phyloP scores from a whole-genome alignment of 1,284 basidiomycete species.

The Flammula alnicola region DNA sequence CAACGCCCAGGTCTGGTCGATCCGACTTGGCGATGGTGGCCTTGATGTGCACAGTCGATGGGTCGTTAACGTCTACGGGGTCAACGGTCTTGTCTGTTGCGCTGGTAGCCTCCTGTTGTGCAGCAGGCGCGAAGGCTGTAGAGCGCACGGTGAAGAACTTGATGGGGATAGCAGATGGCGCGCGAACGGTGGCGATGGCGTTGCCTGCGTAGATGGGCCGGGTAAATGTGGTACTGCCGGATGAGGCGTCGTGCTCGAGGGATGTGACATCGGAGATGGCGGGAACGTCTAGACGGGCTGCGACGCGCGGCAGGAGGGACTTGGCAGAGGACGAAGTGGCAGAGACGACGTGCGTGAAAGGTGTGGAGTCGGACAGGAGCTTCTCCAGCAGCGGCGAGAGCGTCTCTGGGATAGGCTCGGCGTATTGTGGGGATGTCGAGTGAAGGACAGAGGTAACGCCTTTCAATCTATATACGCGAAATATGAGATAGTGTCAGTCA shows the following conservation, averaged over 20 bases:
- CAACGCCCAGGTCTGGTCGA: slow-evolving; percentile 91
- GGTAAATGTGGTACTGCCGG: slow-evolving; percentile 80
- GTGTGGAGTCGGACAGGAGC: slow-evolving; percentile 51
- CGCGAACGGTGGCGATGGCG: slow-evolving; percentile 92
- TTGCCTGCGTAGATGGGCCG: slow-evolving; percentile 99
- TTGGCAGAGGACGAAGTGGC: slow-evolving; percentile 66
- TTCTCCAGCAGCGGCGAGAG: slow-evolving; percentile 60
- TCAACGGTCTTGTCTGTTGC: slow-evolving; percentile 70
- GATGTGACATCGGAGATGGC: slow-evolving; percentile 91
- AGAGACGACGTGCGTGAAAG: slow-evolving; percentile 88
- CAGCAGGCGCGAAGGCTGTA: slow-evolving; percentile 89
- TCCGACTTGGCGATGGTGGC: slow-evolving; percentile 91
- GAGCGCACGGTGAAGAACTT: slow-evolving; percentile 96
- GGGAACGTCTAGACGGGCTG: slow-evolving; percentile 85
- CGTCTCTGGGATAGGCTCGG: slow-evolving; percentile 52
- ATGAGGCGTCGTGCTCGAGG: slow-evolving; percentile 75
- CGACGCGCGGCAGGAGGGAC: slow-evolving; percentile 81
- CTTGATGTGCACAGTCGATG: slow-evolving; percentile 77
- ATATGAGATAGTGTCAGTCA: slow-evolving; percentile 15
- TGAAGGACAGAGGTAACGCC: slow-evolving; percentile 55
- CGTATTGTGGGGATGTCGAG: slow-evolving; percentile 56
- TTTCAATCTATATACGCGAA: slow-evolving; percentile 42
- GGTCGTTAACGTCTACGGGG: slow-evolving; percentile 66
- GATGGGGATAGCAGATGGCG: slow-evolving; percentile 72
- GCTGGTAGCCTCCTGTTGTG: slow-evolving; percentile 47